Evolutionary conservation across 129 eudicot genomes (phyloP).

Genomic region (Flaveria ramosissima): DNA sequence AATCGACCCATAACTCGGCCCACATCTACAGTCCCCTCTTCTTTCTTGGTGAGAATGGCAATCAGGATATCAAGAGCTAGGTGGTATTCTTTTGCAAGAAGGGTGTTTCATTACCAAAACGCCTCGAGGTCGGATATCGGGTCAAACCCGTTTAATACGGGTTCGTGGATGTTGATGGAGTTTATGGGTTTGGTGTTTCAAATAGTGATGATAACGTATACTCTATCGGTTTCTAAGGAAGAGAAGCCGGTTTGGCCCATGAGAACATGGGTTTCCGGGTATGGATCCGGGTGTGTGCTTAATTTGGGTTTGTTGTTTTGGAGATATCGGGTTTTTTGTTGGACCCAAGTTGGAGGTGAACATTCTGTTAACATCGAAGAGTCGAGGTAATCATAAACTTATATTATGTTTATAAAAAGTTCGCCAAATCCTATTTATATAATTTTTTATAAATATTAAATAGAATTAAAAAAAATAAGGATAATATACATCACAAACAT

Average conservation of each 20-base stretch:
- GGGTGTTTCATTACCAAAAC: conserved; percentile 90
- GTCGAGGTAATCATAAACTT: conserved; percentile 51
- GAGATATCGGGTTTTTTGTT: conserved; percentile 56
- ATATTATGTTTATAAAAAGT: background rate
- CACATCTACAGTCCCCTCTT: conserved; percentile 26
- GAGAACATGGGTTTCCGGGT: conserved; percentile 87
- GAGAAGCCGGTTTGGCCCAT: conserved; percentile 95
- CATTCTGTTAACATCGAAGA: conserved; percentile 46
- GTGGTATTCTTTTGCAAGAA: conserved; percentile 80
- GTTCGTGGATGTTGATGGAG: conserved; percentile 74
- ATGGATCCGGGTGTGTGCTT: conserved; percentile 70
- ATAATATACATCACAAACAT: background rate
- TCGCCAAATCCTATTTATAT: background rate
- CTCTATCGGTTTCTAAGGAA: conserved; percentile 58
- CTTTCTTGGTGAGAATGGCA: conserved; percentile 74
- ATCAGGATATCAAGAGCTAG: conserved; percentile 84
- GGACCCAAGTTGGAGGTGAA: conserved; percentile 44
- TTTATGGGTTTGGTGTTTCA: conserved; percentile 58
- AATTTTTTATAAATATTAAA: background rate
- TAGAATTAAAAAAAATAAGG: background rate
- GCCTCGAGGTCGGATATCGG: conserved; percentile 64
- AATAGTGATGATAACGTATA: conserved; percentile 43
- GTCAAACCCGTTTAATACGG: conserved; percentile 78
- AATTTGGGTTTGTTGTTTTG: conserved; percentile 51
- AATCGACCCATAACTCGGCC: conserved; percentile 28